phyloP scores from a whole-genome alignment of 2,329 filamentous ascomycete genomes.

The Penicillium expansum region DNA sequence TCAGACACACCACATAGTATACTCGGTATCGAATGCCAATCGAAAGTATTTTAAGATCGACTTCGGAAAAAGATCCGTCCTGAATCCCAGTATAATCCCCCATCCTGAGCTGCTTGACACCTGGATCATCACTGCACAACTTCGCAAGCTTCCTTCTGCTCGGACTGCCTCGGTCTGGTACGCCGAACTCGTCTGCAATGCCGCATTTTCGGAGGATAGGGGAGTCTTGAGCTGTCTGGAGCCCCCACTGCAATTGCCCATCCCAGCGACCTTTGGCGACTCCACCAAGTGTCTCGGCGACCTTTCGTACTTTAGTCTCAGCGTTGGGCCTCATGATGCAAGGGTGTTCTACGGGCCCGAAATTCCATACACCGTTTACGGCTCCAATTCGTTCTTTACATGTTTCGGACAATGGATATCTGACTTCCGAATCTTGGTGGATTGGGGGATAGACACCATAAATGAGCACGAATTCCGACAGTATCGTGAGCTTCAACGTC shows the following conservation, averaged over 20 bases:
- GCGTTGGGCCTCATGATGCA: conserved; percentile 57
- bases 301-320: conserved; percentile 43
- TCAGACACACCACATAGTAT: conserved; percentile 36
- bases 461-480: conserved; percentile 39
- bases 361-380: conserved; percentile 52
- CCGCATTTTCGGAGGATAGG: conserved; percentile 45
- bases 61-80: conserved; percentile 44
- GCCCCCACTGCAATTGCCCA: conserved; percentile 45
- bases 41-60: conserved; percentile 51
- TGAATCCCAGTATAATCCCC: conserved; percentile 59
- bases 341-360: conserved; percentile 57
- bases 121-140: conserved; percentile 55
- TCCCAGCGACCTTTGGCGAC: conserved; percentile 46
- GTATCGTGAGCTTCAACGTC: conserved; percentile 54
- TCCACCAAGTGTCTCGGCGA: conserved; percentile 48
- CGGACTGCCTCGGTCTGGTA: conserved; percentile 33
- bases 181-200: conserved; percentile 52
- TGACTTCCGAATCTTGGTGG: conserved; percentile 52
- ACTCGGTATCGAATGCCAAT: conserved; percentile 49
- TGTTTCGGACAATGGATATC: conserved; percentile 60
- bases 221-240: conserved; percentile 39
- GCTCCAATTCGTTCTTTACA: conserved; percentile 54
- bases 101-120: conserved; percentile 50
- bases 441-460: conserved; percentile 40
- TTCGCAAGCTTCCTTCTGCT: conserved; percentile 27